Evolutionary conservation across 2,329 filamentous ascomycete species (phyloP).

Genomic region (Coleophoma crateriformis): DNA sequence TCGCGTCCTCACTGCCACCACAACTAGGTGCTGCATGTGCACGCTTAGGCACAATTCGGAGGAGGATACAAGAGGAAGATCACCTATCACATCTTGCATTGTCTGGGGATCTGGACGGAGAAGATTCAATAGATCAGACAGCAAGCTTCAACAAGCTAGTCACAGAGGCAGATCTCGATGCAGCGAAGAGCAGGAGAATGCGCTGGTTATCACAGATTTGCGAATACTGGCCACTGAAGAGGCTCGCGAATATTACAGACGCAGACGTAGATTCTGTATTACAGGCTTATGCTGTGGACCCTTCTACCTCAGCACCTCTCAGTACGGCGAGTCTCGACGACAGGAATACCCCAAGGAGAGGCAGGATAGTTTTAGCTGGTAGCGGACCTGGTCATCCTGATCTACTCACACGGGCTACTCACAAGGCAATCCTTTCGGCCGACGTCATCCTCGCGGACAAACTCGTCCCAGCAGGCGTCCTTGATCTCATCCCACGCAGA

Average conservation of each 20-base stretch:
- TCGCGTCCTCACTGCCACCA: constrained; percentile 71
- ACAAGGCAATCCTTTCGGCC: constrained; percentile 68
- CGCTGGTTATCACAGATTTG: constrained; percentile 94
- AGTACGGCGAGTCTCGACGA: constrained; percentile 24
- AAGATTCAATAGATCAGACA: constrained; percentile 67
- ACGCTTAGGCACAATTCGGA: constrained; percentile 67
- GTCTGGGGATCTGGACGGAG: constrained; percentile 30
- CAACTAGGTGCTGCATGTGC: constrained; percentile 73
- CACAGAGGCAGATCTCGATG: constrained; percentile 65
- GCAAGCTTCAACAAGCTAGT: constrained; percentile 82
- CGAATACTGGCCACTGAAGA: constrained; percentile 93
- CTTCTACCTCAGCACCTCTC: constrained; percentile 21
- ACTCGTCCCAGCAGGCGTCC: constrained; percentile 75
- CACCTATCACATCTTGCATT: constrained; percentile 32
- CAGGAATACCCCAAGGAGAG: constrained; percentile 33
- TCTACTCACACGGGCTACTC: constrained; percentile 76
- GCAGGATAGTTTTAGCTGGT: constrained; percentile 81
- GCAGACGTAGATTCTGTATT: constrained; percentile 73
- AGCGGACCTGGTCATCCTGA: constrained; percentile 91
- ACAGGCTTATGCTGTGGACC: constrained; percentile 53
- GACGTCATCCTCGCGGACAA: constrained; percentile 83
- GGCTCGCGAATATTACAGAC: constrained; percentile 74
- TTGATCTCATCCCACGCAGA: constrained; percentile 84
- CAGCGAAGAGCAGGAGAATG: constrained; percentile 74
- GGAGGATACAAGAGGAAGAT: constrained; percentile 70